Percentiles rank a stretch among this genome's conserved stretches.
These are phyloP conservation scores for Pelargonium citronellum DNA, from an alignment of 441 rosid species.

Conservation along the genomic window DNA sequence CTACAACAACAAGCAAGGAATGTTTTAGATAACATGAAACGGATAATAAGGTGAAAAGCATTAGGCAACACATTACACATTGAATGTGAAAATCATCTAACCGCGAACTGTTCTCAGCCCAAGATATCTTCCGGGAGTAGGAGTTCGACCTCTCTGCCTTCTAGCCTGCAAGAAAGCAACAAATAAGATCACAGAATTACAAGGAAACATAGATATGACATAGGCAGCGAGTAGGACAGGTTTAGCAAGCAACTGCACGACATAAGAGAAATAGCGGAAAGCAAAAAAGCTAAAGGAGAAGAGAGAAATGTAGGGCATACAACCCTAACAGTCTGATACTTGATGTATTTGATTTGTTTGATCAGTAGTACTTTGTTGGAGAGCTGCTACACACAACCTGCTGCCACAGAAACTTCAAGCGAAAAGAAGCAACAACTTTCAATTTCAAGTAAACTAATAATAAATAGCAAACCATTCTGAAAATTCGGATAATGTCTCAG, in stretches of 20 bases:
- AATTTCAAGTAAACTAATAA: conserved; percentile 31
- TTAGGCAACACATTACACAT: background rate
- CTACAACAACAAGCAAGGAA: conserved; percentile 24
- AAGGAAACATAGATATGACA: background rate
- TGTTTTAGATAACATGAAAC: background rate
- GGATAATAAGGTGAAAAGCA: background rate
- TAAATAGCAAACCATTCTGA: conserved; percentile 19
- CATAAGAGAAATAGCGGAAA: background rate
- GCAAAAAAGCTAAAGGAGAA: conserved; percentile 13
- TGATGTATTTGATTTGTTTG: conserved; percentile 63
- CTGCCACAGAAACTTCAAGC: conserved; percentile 75
- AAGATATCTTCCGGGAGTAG: conserved; percentile 89
- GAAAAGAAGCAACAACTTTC: conserved; percentile 72
- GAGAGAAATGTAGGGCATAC: conserved; percentile 84
- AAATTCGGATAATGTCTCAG: background rate
- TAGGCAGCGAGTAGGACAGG: background rate
- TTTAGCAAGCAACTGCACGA: background rate
- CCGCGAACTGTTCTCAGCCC: conserved; percentile 66
- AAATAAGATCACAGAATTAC: conserved; percentile 9
- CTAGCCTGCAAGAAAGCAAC: conserved; percentile 47
- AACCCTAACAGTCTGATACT: conserved; percentile 77
- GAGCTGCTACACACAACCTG: conserved; percentile 93
- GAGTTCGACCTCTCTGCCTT: conserved; percentile 81
- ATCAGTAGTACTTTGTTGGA: conserved; percentile 63
- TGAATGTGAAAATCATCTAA: conserved; percentile 21